Base-by-base conservation (phyloP, 2,329 filamentous ascomycete species). In the Cyphellophora europaea region DNA sequence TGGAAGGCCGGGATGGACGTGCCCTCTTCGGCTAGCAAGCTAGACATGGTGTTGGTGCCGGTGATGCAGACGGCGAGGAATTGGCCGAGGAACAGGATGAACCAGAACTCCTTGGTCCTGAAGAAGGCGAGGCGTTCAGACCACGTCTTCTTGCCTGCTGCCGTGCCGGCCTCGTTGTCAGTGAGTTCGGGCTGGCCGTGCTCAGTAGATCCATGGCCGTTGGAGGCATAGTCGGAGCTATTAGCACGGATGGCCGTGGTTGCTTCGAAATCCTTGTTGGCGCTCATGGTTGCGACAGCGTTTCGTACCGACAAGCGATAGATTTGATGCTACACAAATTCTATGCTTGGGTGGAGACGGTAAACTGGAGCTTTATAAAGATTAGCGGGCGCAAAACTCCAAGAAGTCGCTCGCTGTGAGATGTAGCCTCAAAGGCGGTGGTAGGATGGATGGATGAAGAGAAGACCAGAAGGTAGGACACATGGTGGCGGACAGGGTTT, bases 1-100 rank as follows among this genome's bases (percentile, higher is more conserved):
- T 98, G 91, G 66, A 96, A 94, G 36, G 91, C 86, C 5, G 91
- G 91, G 48, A 96, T 93, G 42, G 75, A 86, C 47, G 82, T 88
- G 32, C 77, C 72, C 44, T 72, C 61, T 4, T 63, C 59, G 38
- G 69, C 70, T 18, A 98, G 76, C 36, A 95, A 74, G 16, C 72
- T 75, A 23, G 82, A 84, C 54, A 96, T 85, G 31, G 91, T 96
- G 67, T 93, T 94, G 33, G 88, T 95, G 18, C 76, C 78, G 1
- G 88, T 95, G 61, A 93, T 91, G 65, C 86, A 88, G 40, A 98
- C 75, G 4, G 88, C 78, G 29, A 94, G 77, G 34, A 87, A 59
- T 69, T 95, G 88, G 40, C 87, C 87, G 41, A 96, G 64, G 32
- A 76, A 41, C 49, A 96, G 67, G 28, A 93, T 77, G 48, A 85